A percentile compares a stretch with the other conserved stretches of the same genome.
These are phyloP conservation scores for Euptelea pleiosperma DNA, from an alignment of 164 flowering plant species.

Conservation along the genomic window DNA sequence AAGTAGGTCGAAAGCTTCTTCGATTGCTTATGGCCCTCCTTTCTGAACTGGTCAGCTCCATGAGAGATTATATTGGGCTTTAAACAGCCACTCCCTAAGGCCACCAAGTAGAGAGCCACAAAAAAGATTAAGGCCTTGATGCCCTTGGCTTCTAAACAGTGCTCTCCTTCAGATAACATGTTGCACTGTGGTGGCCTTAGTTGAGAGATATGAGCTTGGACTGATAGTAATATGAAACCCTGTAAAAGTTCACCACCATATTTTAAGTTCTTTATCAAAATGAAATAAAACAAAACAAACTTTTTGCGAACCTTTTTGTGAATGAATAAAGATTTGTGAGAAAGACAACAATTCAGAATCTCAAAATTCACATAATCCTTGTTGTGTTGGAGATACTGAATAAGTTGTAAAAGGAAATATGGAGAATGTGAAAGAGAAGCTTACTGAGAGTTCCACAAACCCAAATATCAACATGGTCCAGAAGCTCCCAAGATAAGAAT, in stretches of 20 bases:
- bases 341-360: conserved; percentile 7
- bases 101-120: conserved; percentile 63
- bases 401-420: too few species aligned
- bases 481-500: conserved; percentile 86
- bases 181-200: conserved; percentile 79
- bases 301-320: too few species aligned
- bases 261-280: background rate
- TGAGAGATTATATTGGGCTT: conserved; percentile 97
- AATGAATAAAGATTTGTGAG: background rate
- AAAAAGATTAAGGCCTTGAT: conserved; percentile 51
- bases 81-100: conserved; percentile 91
- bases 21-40: conserved; percentile 43
- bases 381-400: background rate
- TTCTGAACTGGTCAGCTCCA: conserved; percentile 86
- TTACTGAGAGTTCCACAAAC: conserved; percentile 86
- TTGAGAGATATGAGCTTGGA: conserved; percentile 91
- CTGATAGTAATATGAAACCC: conserved; percentile 57
- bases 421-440: conserved; percentile 10
- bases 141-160: conserved; percentile 50
- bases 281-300: background rate
- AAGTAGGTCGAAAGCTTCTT: conserved; percentile 84
- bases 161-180: conserved; percentile 31
- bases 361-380: too few species aligned
- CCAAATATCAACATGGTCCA: conserved; percentile 94
- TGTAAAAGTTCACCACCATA: conserved; percentile 12